Percentiles rank a stretch among this genome's conserved stretches.
phyloP scores from a whole-genome alignment of 257 asterid species.

The Solanum sparsipilum region DNA sequence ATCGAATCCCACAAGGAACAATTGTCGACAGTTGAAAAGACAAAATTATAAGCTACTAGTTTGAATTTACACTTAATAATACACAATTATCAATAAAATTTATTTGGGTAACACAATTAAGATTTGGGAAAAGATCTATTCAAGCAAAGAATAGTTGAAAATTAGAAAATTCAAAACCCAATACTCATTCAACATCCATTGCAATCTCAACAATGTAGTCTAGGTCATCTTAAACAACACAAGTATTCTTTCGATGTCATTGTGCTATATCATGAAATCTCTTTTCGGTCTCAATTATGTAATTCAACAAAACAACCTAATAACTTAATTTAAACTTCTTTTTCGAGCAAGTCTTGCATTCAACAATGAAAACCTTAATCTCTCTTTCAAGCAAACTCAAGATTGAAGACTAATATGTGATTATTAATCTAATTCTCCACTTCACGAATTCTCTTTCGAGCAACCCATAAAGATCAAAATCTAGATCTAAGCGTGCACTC shows the following conservation, averaged over 20 bases:
- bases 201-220: not conserved
- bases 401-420: too few relatives aligned
- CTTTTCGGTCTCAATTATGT: not conserved
- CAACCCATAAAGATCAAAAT: not conserved
- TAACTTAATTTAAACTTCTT: not conserved
- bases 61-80: not conserved
- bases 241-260: not conserved
- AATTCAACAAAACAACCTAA: not conserved
- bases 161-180: not conserved
- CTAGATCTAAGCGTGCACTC: not conserved
- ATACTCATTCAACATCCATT: not conserved
- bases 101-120: not conserved
- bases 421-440: too few relatives aligned
- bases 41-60: not conserved
- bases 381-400: not conserved
- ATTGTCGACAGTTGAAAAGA: not conserved
- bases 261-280: not conserved
- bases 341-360: not conserved
- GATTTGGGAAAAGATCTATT: too few relatives aligned
- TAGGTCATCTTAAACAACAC: not conserved
- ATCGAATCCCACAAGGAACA: too few relatives aligned
- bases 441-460: too few relatives aligned
- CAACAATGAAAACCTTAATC: not conserved
- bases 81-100: not conserved
- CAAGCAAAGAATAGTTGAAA: not conserved